Percentiles rank a stretch among this genome's conserved stretches.
phyloP scores from a whole-genome alignment of 2,329 filamentous ascomycete genomes.

The Aureobasidium sp. region DNA sequence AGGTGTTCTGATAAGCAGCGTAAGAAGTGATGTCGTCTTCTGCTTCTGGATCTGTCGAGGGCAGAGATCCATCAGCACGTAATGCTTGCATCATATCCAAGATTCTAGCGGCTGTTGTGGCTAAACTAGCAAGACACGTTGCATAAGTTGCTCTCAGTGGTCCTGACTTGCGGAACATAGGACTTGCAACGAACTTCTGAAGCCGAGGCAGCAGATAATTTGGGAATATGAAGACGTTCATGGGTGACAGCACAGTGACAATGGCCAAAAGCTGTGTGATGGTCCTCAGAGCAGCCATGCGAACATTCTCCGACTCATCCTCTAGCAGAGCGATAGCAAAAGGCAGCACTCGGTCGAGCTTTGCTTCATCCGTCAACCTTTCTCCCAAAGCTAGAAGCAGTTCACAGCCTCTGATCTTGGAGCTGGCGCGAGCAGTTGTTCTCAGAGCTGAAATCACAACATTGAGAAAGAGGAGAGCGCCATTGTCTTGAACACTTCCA shows the following conservation, averaged over 20 bases:
- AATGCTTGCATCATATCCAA: slow-evolving; percentile 86
- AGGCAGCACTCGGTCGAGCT: slow-evolving; percentile 84
- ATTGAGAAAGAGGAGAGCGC: slow-evolving; percentile 84
- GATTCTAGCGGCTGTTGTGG: slow-evolving; percentile 75
- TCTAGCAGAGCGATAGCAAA: slow-evolving; percentile 77
- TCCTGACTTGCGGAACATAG: slow-evolving; percentile 42
- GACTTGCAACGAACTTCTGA: slow-evolving; percentile 47
- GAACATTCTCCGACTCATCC: slow-evolving; percentile 76
- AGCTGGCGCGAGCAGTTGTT: slow-evolving; percentile 81
- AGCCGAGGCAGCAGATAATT: slow-evolving; percentile 57
- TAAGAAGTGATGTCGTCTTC: slow-evolving; percentile 65
- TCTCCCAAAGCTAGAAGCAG: slow-evolving; percentile 87
- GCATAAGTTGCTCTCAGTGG: slow-evolving; percentile 86
- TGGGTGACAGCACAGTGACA: slow-evolving; percentile 75
- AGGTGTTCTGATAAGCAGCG: slow-evolving; percentile 68
- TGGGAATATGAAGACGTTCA: slow-evolving; percentile 59
- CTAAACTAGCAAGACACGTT: slow-evolving; percentile 80
- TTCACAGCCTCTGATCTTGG: slow-evolving; percentile 82
- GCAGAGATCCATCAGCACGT: slow-evolving; percentile 71
- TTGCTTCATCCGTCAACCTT: slow-evolving; percentile 86
- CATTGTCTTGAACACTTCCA: slow-evolving; percentile 58
- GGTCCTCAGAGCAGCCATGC: slow-evolving; percentile 74
- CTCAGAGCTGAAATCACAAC: slow-evolving; percentile 81
- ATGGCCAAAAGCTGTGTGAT: slow-evolving; percentile 83
- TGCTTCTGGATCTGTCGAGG: slow-evolving; percentile 67